Base-by-base conservation (phyloP, 805 yeast genomes). In the Candida chauliodis region DNA sequence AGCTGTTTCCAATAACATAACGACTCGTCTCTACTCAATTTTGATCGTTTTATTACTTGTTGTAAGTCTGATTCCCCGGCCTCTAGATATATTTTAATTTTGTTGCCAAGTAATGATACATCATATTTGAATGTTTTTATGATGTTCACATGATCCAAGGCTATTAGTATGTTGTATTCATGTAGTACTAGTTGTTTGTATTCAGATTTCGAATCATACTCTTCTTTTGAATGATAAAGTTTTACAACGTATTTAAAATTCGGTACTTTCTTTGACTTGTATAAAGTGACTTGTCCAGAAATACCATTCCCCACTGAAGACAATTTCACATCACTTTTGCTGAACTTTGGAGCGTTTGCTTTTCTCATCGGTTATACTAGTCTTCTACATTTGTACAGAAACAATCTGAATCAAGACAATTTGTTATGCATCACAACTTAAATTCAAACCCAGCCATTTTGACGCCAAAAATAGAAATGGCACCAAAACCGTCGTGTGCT, bases 281-380 rank as follows among this genome's bases (percentile, higher is more conserved):
- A 45, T 7, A 48, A 17, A n/a, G 46, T 48, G 4, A 51, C 50
- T 15, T 15, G 32, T 8, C 51, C 55, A 2, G 55, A 47, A 6
- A 43, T 29, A 2, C 55, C 55, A 18, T 34, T 21, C 6, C 53
- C 55, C 3, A 49, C 9, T 11, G 11, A 20, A 15, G 15, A 6
- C 29, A 36, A 15, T 34, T 20, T 13, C 8, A 79, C 75, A 47
- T 80, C 88, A 34, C 80, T 66, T 50, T 78, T 85, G 23, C 56
- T 66, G 54, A 75, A 75, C 0, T 22, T 29, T 26, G 76, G 76
- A 71, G 10, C 24, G 10, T 21, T n/a, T n/a, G n/a, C n/a, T n/a
- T 43, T 65, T 66, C 33, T 75, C 67, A 8, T 68, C 67, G 4
- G 69, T 53, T n/a, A n/a, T n/a, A n/a, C n/a, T n/a, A n/a, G n/a